Base-by-base conservation (phyloP, 176 grass and related monocot genomes). In the Avena sativa region DNA sequence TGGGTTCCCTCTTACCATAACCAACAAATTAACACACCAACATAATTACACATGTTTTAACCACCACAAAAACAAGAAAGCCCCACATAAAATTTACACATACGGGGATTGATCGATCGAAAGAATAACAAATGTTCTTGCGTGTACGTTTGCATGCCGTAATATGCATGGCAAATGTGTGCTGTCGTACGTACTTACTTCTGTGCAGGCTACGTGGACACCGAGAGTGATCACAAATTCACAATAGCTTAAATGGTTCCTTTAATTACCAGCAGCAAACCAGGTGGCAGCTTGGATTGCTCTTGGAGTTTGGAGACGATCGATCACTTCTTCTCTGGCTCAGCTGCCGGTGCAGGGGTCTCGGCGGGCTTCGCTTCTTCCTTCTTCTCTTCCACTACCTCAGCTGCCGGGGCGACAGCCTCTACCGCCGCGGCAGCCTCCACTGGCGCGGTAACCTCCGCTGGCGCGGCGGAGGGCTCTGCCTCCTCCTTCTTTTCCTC, bases 61-160 rank as follows among this genome's bases (percentile, higher is more conserved):
- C 36, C 79, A 84, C 52, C 76, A 78, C 87, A 55, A 88, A 90
- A 55, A 70, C 7, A 25, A 81, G 1, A 55, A 79, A 53, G 43
- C 36, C 76, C 81, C 81, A 87, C 85, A 69, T 81, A 88, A 85
- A 81, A 82, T 88, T 81, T 91, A 91, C 82, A 88, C 85, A 52
- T 60, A 73, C 50, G 68, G 74, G 74, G 82, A 72, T 36, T 57
- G 19, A 74, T 28, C 60, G 61, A 84, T 79, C 71, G 88, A 86
- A 87, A 88, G 88, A 95, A 95, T 95, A 95, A 95, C 88, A 95
- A 91, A 95, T 95, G 89, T 91, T 74, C 89, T 71, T 92, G 78
- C 65, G 64, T 86, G 71, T 87, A 83, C 50, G 70, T 71, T 57
- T 84, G 74, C 63, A 74, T 87, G 79, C 76, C 76, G 53, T 59